These are phyloP conservation scores for Blastosporella zonata DNA, from an alignment of 1,284 basidiomycete species.

Conservation along the genomic window DNA sequence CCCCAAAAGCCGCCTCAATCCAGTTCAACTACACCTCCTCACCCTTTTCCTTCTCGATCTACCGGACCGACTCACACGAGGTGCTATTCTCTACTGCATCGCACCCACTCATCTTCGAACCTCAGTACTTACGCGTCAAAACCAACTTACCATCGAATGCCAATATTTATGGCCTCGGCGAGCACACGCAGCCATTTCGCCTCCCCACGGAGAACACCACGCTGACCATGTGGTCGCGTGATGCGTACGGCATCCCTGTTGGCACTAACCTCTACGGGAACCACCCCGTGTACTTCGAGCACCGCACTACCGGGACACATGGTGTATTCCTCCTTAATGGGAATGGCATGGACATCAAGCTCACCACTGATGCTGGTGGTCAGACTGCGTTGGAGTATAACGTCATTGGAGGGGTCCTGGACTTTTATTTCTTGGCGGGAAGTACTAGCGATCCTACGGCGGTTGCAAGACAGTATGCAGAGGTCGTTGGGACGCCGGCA, in stretches of 20 bases:
- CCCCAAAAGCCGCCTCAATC: conserved; percentile 39
- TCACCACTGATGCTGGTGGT: conserved; percentile 41
- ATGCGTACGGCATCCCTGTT: conserved; percentile 53
- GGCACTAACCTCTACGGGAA: conserved; percentile 65
- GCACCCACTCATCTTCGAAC: conserved; percentile 69
- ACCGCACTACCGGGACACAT: conserved; percentile 61
- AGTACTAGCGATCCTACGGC: conserved; percentile 58
- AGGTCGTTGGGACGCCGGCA: conserved; percentile 58
- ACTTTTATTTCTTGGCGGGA: conserved; percentile 75
- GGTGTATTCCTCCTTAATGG: conserved; percentile 68
- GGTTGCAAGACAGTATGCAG: conserved; percentile 64
- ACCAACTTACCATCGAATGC: conserved; percentile 51
- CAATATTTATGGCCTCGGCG: conserved; percentile 78
- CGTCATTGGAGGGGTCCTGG: conserved; percentile 66
- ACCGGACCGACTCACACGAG: conserved; percentile 51
- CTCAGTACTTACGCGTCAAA: conserved; percentile 74
- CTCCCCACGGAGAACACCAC: conserved; percentile 60
- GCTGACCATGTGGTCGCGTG: conserved; percentile 67
- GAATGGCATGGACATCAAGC: conserved; percentile 73
- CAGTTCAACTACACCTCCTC: conserved; percentile 65
- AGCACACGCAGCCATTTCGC: conserved; percentile 67
- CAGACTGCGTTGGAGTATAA: conserved; percentile 65
- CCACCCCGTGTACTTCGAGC: conserved; percentile 70
- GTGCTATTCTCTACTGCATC: conserved; percentile 67
- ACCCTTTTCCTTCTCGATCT: conserved; percentile 73